Evolutionary conservation across 805 yeast species (phyloP), one percentile per base, ranked within the genome.

Genomic region (Hermanozyma aechmeae): DNA sequence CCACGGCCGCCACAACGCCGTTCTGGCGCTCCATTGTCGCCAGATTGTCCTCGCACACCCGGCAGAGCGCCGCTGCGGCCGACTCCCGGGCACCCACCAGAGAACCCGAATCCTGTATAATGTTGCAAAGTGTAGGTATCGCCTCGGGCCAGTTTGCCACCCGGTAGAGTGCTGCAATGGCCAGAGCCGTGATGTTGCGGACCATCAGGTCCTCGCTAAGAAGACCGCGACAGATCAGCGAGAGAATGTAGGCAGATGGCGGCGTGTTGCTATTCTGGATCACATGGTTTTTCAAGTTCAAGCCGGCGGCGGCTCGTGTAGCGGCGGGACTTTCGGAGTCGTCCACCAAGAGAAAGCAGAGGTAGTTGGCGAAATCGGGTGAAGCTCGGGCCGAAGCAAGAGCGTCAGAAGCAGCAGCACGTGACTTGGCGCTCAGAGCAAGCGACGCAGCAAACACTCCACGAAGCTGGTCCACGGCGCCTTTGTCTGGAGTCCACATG

Each of bases 31-130:
- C 86, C 34, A 92, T 67, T 21, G 69, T 55, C 26, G 61, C 59
- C 6, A 76, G 74, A 16, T 83, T 74, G 55, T 92, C 98, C 51
- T 92, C 98, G 61, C 95, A 84, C 28, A 92, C 80, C 51, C 87
- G 85, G 22, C 80, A 66, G 35, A 92, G 61, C 0, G 96, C 87
- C 39, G 80, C 68, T 53, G 84, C 71, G 1, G 94, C 82, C 24
- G 92, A 87, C 42, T 78, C 85, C 46, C 72, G 76, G 4, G 72
- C 58, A 10, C 21, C 34, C 18, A 27, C 30, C 7, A 33, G 16
- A 7, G 35, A 35, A 4, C 33, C 33, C 2, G 33, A 23, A 7
- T 38, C 30, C n/a, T 32, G 41, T 52, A 31, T 65, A 51, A 86
- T 55, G 29, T 70, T 71, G 40, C 87, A 53, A 27, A 89, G 60